These are phyloP conservation scores for Podospora anserina DNA, from an alignment of 495 filamentous ascomycete genomes.

Conservation along the genomic window DNA sequence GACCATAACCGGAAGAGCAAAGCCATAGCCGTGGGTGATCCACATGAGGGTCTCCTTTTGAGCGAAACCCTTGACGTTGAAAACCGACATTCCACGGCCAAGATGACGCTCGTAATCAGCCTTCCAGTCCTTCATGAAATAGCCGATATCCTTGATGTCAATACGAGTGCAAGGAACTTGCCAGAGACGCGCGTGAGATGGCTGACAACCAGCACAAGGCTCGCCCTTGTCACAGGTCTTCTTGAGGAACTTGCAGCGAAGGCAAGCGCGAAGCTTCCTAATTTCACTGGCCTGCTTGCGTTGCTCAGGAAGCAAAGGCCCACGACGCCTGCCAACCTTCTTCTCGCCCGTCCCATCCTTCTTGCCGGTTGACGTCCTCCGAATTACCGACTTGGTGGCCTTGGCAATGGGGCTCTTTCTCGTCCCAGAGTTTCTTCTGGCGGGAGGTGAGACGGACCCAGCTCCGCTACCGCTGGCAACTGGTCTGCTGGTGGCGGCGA, in stretches of 20 bases:
- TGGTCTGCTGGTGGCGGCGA: conserved; percentile 52
- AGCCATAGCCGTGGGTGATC: conserved; percentile 87
- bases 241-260: conserved; percentile 97
- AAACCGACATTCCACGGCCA: conserved; percentile 78
- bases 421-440: conserved; percentile 58
- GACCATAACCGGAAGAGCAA: conserved; percentile 80
- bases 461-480: conserved; percentile 58
- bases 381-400: conserved; percentile 73
- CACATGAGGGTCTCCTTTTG: conserved; percentile 72
- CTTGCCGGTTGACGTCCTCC: conserved; percentile 71
- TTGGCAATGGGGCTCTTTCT: conserved; percentile 79
- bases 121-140: conserved; percentile 98
- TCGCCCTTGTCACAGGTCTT: conserved; percentile 97
- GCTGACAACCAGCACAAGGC: conserved; percentile 87
- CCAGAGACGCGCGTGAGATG: conserved; percentile 88
- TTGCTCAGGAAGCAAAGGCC: conserved; percentile 87
- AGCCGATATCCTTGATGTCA: conserved; percentile 93
- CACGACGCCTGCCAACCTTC: conserved; percentile 80
- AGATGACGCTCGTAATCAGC: conserved; percentile 90
- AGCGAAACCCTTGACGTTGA: conserved; percentile 90
- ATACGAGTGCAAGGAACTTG: conserved; percentile 94
- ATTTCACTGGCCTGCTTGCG: conserved; percentile 93
- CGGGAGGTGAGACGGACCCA: conserved; percentile 61
- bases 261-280: conserved; percentile 82
- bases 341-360: conserved; percentile 72